phyloP scores from a whole-genome alignment of 306 rosid species.

The Casuarina equisetifolia region DNA sequence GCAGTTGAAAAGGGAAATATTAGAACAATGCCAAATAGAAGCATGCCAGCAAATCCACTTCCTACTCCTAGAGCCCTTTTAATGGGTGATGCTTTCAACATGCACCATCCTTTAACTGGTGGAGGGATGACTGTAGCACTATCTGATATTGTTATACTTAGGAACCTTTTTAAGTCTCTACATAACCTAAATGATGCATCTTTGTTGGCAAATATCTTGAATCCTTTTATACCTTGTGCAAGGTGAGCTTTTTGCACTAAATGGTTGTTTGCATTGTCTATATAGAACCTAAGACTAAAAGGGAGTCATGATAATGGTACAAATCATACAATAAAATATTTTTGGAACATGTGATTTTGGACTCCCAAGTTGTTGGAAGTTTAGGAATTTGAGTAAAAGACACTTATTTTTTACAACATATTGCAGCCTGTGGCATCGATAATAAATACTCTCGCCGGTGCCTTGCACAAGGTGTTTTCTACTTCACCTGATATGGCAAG shows the following conservation, averaged over 20 bases:
- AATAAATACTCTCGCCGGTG: constrained; percentile 62
- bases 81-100: constrained; percentile 71
- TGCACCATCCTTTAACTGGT: constrained; percentile 68
- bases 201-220: constrained; percentile 50
- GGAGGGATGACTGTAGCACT: constrained; percentile 79
- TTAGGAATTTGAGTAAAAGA: background rate
- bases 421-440: constrained; percentile 61
- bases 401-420: background rate
- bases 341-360: too few species aligned
- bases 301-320: background rate
- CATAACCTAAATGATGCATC: constrained; percentile 37
- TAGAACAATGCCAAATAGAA: constrained; percentile 54
- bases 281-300: background rate
- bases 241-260: constrained; percentile 27
- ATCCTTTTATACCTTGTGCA: constrained; percentile 55
- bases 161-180: constrained; percentile 49
- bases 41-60: constrained; percentile 54
- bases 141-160: constrained; percentile 55
- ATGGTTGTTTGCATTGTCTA: background rate
- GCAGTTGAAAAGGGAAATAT: constrained; percentile 52
- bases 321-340: background rate
- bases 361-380: background rate
- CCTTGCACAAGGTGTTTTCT: constrained; percentile 50
- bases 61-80: constrained; percentile 64
- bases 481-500: constrained; percentile 49